phyloP scores from a whole-genome alignment of 106 monocot genomes.

The Dactylorhiza incarnata region DNA sequence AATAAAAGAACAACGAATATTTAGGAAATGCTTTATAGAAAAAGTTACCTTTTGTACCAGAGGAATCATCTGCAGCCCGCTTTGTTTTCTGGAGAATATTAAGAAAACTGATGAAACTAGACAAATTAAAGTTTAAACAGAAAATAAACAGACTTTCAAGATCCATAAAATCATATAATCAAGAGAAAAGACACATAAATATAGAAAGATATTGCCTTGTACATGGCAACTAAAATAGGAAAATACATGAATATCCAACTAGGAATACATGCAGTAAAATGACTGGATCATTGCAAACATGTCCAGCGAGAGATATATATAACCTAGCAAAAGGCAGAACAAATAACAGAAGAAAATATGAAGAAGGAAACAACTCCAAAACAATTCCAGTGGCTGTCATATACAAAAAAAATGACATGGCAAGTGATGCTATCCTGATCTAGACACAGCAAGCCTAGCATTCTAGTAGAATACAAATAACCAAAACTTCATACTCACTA shows the following conservation, averaged over 20 bases:
- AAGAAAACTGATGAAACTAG: not conserved
- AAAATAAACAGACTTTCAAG: not conserved
- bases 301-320: not conserved
- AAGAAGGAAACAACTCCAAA: not conserved
- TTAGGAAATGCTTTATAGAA: not conserved
- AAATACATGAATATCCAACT: not conserved
- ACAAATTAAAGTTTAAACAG: not conserved
- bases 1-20: not conserved
- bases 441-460: not conserved
- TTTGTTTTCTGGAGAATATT: constrained; percentile 4
- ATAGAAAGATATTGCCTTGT: not conserved
- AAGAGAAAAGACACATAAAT: not conserved
- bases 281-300: not conserved
- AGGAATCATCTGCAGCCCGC: not conserved
- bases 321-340: not conserved
- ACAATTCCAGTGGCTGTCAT: not conserved
- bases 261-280: not conserved
- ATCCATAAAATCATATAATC: constrained; percentile 2
- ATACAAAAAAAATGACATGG: not conserved
- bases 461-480: not conserved
- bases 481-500: not conserved
- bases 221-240: not conserved
- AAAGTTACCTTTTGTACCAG: constrained; percentile 4
- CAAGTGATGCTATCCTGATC: not conserved
- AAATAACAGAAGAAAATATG: not conserved